A percentile compares a stretch with the other conserved stretches of the same genome.
Evolutionary conservation across 192 early-diverging fungal species (phyloP).

Genomic region (Gonapodya sp.): DNA sequence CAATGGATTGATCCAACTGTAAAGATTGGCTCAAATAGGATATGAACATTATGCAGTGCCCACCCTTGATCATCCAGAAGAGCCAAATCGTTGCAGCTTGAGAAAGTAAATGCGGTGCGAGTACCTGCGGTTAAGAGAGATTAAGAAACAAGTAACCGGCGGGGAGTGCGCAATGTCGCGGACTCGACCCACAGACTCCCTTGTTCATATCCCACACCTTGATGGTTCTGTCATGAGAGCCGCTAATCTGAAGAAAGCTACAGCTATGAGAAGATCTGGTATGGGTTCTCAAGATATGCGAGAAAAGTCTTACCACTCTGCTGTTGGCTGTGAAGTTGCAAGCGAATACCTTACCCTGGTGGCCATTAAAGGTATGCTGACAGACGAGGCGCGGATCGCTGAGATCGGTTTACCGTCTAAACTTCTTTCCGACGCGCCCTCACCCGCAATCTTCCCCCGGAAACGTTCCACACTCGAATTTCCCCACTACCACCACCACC

Average conservation of each 20-base stretch:
- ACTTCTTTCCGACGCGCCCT: not conserved
- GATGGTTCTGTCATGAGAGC: constrained; percentile 90
- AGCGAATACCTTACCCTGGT: constrained; percentile 85
- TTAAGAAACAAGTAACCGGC: not conserved
- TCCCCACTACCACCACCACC: constrained; percentile 72
- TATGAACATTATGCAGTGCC: not conserved
- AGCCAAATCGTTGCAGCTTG: constrained; percentile 87
- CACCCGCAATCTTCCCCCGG: constrained; percentile 29
- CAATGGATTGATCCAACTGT: not conserved
- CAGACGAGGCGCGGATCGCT: constrained; percentile 8
- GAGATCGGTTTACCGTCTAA: not conserved
- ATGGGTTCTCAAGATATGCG: not conserved
- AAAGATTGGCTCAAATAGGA: not conserved
- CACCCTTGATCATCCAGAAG: constrained; percentile 67
- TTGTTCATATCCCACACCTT: constrained; percentile 91
- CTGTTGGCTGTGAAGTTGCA: constrained; percentile 76
- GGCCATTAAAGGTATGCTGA: constrained; percentile 91
- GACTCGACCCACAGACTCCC: constrained; percentile 69
- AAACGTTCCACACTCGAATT: constrained; percentile 61
- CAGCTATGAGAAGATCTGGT: not conserved
- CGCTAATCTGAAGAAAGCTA: constrained; percentile 47
- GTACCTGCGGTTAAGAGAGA: constrained; percentile 33
- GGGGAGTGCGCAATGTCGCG: not conserved
- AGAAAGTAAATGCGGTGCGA: constrained; percentile 84
- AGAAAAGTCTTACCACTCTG: constrained; percentile 53